Conservation (phyloP, 1,284 basidiomycete species). For the Cryptococcus sp. region DNA sequence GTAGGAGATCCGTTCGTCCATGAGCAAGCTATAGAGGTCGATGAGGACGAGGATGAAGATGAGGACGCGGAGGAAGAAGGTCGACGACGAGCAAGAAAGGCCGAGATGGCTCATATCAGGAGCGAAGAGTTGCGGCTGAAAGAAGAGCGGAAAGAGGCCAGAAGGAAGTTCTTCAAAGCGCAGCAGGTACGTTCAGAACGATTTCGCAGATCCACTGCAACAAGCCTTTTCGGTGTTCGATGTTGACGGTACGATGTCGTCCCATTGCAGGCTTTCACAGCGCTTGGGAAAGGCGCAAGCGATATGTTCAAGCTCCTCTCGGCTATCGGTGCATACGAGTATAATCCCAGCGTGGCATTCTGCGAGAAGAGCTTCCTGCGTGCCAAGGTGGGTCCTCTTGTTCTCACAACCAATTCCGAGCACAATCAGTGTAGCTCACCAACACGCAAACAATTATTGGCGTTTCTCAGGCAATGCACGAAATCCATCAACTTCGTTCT, state of each 20-base stretch:
- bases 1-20: conserved; percentile 96
- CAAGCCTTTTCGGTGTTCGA: too few relatives aligned
- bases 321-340: conserved; percentile 95
- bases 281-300: conserved; percentile 79
- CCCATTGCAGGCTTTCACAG: conserved; percentile 65
- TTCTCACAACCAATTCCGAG: neutral
- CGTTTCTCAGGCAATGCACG: conserved; percentile 83
- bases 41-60: conserved; percentile 57
- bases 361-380: conserved; percentile 90
- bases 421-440: neutral
- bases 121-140: conserved; percentile 55
- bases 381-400: conserved; percentile 66
- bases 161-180: conserved; percentile 75
- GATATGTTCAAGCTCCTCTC: conserved; percentile 88
- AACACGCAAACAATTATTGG: neutral
- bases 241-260: too few relatives aligned
- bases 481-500: conserved; percentile 93
- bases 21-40: conserved; percentile 65
- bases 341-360: conserved; percentile 75
- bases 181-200: conserved; percentile 63
- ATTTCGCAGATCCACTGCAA: too few relatives aligned
- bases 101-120: conserved; percentile 25
- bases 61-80: conserved; percentile 46
- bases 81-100: conserved; percentile 1
- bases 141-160: conserved; percentile 65